Base-by-base conservation (phyloP, 208 protist genomes). In the Trypanosoma conorhini region DNA sequence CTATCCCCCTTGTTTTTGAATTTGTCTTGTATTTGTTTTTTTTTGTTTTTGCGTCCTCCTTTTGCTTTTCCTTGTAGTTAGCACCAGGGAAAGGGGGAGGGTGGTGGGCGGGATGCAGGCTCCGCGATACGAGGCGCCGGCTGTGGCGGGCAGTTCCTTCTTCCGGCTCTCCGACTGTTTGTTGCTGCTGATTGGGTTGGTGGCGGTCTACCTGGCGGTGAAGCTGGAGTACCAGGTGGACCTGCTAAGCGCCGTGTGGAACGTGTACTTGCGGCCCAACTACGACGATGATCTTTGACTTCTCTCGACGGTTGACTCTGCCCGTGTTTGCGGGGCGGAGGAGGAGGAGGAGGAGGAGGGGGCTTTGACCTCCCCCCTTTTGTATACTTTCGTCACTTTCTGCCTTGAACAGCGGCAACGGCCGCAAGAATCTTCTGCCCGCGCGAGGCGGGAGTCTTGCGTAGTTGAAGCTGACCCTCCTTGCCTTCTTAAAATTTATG, bases 201-300 rank as follows among this genome's bases (percentile, higher is more conserved):
- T 61, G 35, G 63, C 26, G 5, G 38, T 77, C 8, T 77, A 66
- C 30, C 15, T 77, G 17, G 67, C 42, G 22, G 0, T 77, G 15
- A 70, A 72, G 21, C 15, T 40, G 19, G 55, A 70, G 35, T 59
- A 71, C 42, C n/a, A 65, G 33, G 58, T 77, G n/a, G 72, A 77
- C 42, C 42, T 77, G 24, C 22, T 68, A 22, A 62, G 61, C 24
- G 31, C 50, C 10, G 28, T 51, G n/a, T 77, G 72, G 72, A 46
- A 70, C 33, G 22, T 13, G 19, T 70, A 48, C 57, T 56, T 77
- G n/a, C 52, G 30, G n/a, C 72, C 72, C 24, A 77, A 77, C 44
- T 77, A 77, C 35, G 72, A 71, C 46, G 66, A 63, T 0, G 64
- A 77, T 60, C 54, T 72, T 60, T 77, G 50, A 67, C 17, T 57